Evolutionary conservation across 1,284 basidiomycete species (phyloP), one percentile per base, ranked within the genome.

Genomic region (Ustilago hordei): DNA sequence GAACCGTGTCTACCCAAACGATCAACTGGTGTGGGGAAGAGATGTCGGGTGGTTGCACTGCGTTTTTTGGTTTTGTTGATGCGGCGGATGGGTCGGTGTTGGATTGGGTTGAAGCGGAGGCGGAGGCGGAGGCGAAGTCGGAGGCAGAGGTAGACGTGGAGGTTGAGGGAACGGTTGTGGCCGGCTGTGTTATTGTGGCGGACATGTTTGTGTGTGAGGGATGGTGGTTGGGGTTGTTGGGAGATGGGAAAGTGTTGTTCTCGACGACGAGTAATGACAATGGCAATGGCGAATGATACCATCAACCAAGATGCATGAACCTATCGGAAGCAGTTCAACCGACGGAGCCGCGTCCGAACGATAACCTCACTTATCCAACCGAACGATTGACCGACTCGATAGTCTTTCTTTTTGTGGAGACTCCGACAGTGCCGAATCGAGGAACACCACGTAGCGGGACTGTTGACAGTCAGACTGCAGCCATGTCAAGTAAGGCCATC

Each of bases 1-100:
- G 62, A 5, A 84, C 73, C 12, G 73, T 78, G 34, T 85, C 84
- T 17, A 85, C 83, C 84, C 84, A 85, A 43, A 84, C 83, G 47
- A 80, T 76, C n/a, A 85, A 68, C 59, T 84, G 83, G 55, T 85
- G 82, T 28, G 84, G 80, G 1, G 76, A 74, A 1, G 81, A 79
- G 28, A 83, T 80, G 41, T 81, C 77, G 31, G 69, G 41, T 57
- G 67, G 43, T 45, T 38, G 64, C 12, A 28, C 32, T 12, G 39
- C 41, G 15, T 28, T 31, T 38, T 39, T 45, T 13, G 35, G 41
- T 34, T 47, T 15, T 32, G 59, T 23, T 39, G 55, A 19, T 48
- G 55, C 9, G 11, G 34, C 43, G 12, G n/a, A 2, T 19, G 48
- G 35, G 32, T 61, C 58, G 35, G 43, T 17, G 45, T 60, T 55